Evolutionary conservation across 768 basidiomycete species (phyloP), one percentile per base, ranked within the genome.

Genomic region (Solioccasus polychromus): DNA sequence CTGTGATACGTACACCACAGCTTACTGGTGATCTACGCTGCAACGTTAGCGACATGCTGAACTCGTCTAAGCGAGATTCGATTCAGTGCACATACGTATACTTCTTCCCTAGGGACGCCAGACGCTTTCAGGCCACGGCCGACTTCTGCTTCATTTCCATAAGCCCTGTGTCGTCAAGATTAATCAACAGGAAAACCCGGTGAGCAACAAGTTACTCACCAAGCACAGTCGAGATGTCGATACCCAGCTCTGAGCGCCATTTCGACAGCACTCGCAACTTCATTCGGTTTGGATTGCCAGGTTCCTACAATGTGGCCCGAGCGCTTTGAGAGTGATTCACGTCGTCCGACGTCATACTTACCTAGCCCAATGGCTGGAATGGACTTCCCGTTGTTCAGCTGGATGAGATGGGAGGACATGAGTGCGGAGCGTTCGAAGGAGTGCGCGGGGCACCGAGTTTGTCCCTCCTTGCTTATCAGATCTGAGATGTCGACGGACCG

Each of bases 91-190:
- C 78, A 68, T 51, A 85, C 73, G 59, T 80, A 85, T 53, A 87
- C 72, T 53, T 93, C 85, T 14, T 78, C 76, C 52, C 92, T 76
- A 22, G 84, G 82, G 19, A 92, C 75, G 23, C 88, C 92, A 47
- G 83, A 85, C 26, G 75, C 78, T 52, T 75, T 80, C 59, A 94
- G 80, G 10, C 89, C 92, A 50, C 82, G 76, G 6, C 90, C 92
- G 14, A 93, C 90, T 52, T 88, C 83, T 57, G 81, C 79, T 63
- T 92, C 89, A 60, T 92, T 92, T 44, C 76, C 76, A 57, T 86
- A 85, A 44, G 69, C 74, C 83, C 81, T 69, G 48, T 35, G 18
- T 12, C 46, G 26, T 46, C 22, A 23, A 40, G 35, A 50, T 22
- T 12, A 40, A 29, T 61, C 60, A 57, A 52, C 2, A 15, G 37